Base-by-base conservation (phyloP, 768 basidiomycete genomes). In the Russula foetens region DNA sequence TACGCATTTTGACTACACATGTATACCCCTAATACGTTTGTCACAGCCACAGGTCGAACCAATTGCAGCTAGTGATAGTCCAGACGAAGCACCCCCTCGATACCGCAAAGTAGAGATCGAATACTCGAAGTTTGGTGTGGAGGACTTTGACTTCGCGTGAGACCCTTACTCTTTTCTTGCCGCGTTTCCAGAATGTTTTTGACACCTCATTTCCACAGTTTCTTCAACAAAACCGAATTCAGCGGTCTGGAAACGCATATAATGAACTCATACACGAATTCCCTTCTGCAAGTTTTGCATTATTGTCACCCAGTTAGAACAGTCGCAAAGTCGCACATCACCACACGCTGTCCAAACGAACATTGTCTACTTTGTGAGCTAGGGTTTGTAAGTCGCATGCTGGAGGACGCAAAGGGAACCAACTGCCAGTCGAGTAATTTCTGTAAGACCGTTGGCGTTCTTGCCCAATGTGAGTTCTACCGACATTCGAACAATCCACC, bases 391-490 rank as follows among this genome's bases (percentile, higher is more conserved):
- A 87, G 86, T 59, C 82, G 92, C 31, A 99, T 98, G 96, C 78
- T 99, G 38, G 92, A 96, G 72, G 95, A 98, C 68, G 96, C 97
- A 0, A 80, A 78, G 41, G 97, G 97, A 0, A 90, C 81, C 21
- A 98, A 99, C 67, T 98, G 96, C 68, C 96, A 98, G 71, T 85
- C 94, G 6, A 94, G 88, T 71, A 99, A 99, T 71, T 99, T 98
- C 67, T 98, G 94, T 71, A 88, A 92, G 72, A 89, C 93, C 2
- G 90, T 98, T 47, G 87, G 90, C 19, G 85, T 91, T 3, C 81
- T 94, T 33, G 89, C 92, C 7, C 92, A 94, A 73, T 84, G 94
- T 94, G 67, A 53, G 72, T 66, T 2, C 41, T 26, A 28, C 9
- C 38, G 29, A 41, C 45, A 7, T n/a, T 11, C n/a, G 5, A 15